phyloP scores from a whole-genome alignment of 805 yeast genomes.

The Wickerhamomyces rabaulensis region DNA sequence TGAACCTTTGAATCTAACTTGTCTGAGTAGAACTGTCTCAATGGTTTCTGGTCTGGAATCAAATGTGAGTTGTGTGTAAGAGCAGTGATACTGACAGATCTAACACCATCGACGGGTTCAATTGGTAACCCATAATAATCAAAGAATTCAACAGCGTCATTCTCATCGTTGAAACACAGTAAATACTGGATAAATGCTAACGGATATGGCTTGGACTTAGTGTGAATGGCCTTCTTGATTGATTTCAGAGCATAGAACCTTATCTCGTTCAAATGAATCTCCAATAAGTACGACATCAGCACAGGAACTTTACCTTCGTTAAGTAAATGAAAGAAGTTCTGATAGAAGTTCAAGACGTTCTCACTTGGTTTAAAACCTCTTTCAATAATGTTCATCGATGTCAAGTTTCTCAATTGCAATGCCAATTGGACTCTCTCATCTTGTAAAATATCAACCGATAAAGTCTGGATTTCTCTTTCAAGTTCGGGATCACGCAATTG shows the following conservation, averaged over 20 bases:
- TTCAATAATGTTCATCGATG: constrained; percentile 53
- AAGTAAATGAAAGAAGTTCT: constrained; percentile 56
- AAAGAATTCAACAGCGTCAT: constrained; percentile 52
- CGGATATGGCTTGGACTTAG: constrained; percentile 63
- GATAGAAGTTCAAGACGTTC: constrained; percentile 57
- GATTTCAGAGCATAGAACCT: constrained; percentile 69
- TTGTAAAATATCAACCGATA: constrained; percentile 53
- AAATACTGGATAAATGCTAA: constrained; percentile 39
- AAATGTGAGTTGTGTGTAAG: constrained; percentile 32
- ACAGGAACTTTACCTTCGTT: constrained; percentile 52
- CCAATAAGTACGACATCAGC: constrained; percentile 67
- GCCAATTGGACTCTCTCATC: constrained; percentile 65
- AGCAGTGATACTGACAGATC: constrained; percentile 38
- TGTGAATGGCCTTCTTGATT: constrained; percentile 61
- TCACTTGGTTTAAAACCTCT: constrained; percentile 47
- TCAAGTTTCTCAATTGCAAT: constrained; percentile 57
- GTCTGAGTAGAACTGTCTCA: constrained; percentile 41
- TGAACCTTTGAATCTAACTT: constrained; percentile 36
- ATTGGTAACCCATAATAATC: constrained; percentile 56
- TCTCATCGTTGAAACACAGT: constrained; percentile 63
- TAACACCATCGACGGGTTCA: constrained; percentile 26
- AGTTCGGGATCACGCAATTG: constrained; percentile 82
- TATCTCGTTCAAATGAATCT: constrained; percentile 74
- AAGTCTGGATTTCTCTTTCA: constrained; percentile 64
- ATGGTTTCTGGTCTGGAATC: constrained; percentile 33